Evolutionary conservation across 371 early-diverging fungal genomes (phyloP).

Genomic region (Capillidium heterosporum): DNA sequence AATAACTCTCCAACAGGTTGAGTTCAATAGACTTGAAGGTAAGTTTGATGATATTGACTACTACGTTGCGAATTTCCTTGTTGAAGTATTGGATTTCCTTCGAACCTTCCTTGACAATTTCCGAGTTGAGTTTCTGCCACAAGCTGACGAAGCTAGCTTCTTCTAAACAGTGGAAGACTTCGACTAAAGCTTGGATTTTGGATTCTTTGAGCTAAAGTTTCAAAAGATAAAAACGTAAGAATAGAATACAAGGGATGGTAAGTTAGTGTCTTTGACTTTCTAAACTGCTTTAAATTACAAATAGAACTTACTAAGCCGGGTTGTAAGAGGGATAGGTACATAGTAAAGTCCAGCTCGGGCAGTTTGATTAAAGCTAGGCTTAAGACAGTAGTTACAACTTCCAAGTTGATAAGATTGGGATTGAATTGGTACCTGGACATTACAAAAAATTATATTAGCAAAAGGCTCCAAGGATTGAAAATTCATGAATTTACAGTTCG

Average conservation of each 20-base stretch:
- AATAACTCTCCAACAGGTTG: constrained; percentile 29
- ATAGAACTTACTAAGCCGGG: background rate
- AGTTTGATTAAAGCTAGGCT: constrained; percentile 65
- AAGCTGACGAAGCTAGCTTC: constrained; percentile 57
- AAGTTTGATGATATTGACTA: constrained; percentile 49
- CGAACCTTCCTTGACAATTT: constrained; percentile 30
- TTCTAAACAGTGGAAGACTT: constrained; percentile 61
- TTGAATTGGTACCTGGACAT: constrained; percentile 86
- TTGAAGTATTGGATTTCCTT: constrained; percentile 53
- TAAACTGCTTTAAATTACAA: background rate
- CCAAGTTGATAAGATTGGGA: constrained; percentile 45
- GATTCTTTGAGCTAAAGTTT: constrained; percentile 23
- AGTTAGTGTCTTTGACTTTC: background rate
- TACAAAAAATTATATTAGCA: background rate
- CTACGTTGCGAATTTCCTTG: constrained; percentile 46
- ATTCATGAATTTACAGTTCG: constrained; percentile 43
- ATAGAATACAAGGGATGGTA: too few relatives aligned
- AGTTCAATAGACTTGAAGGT: constrained; percentile 61
- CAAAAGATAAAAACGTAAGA: too few relatives aligned
- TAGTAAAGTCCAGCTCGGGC: constrained; percentile 75
- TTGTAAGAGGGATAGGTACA: constrained; percentile 62
- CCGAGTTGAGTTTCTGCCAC: constrained; percentile 40
- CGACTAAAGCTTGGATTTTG: constrained; percentile 38
- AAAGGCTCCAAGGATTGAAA: background rate
- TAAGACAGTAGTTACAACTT: constrained; percentile 52